phyloP scores from a whole-genome alignment of 208 protist genomes.

The Acanthamoeba quina region DNA sequence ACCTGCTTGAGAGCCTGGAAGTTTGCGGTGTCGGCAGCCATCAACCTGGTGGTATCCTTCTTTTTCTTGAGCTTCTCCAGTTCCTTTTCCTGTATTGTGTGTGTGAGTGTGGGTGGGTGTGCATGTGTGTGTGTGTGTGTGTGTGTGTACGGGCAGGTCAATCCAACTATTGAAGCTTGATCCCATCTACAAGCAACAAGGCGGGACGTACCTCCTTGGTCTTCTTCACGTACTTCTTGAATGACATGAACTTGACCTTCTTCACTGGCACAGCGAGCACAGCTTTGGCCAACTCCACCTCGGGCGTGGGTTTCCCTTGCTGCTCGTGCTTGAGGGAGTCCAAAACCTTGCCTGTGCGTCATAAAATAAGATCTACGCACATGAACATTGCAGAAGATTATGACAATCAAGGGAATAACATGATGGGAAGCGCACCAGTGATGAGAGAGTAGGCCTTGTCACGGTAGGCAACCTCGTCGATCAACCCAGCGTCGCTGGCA shows the following conservation, averaged over 20 bases:
- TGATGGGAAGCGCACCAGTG: not conserved
- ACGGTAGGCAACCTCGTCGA: conserved; percentile 31
- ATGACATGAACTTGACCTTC: conserved; percentile 53
- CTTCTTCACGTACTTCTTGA: conserved; percentile 48
- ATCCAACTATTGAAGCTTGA: no score
- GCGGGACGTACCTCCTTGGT: conserved; percentile 17
- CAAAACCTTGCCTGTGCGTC: not conserved
- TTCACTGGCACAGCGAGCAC: not conserved
- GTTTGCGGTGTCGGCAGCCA: not conserved
- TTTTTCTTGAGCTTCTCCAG: not conserved
- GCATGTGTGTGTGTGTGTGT: no score
- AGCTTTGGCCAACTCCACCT: not conserved
- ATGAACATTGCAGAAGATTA: no score
- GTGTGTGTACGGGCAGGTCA: no score
- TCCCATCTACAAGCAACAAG: not conserved
- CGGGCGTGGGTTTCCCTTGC: not conserved
- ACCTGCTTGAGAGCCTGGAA: not conserved
- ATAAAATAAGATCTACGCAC: not conserved
- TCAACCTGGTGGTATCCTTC: not conserved
- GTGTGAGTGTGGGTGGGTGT: not conserved
- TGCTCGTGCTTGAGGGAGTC: no score
- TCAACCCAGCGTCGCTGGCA: not conserved
- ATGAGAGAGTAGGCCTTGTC: conserved; percentile 12
- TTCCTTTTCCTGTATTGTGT: not conserved
- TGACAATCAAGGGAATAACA: no score